These are phyloP conservation scores for Podila epigama DNA, from an alignment of 192 early-diverging fungal species.

Conservation along the genomic window DNA sequence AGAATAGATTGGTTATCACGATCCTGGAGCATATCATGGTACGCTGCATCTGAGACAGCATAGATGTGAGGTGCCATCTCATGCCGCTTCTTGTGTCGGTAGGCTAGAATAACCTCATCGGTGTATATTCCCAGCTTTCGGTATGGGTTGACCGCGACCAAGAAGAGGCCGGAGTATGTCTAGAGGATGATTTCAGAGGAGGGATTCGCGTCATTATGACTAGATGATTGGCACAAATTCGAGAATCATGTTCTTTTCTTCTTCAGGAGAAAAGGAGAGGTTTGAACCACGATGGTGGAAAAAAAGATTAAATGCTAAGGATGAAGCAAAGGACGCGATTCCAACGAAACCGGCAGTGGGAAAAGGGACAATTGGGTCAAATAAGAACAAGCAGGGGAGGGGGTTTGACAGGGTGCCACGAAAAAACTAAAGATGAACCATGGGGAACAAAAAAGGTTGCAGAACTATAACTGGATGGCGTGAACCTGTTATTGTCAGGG, in stretches of 20 bases:
- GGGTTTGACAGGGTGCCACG: too few relatives aligned
- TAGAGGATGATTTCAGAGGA: slow-evolving; percentile 31
- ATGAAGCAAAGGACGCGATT: too few relatives aligned
- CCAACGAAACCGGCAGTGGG: too few relatives aligned
- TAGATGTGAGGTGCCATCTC: slow-evolving; percentile 91
- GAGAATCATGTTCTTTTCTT: slow-evolving; percentile 10
- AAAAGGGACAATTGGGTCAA: neutral
- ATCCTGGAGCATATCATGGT: slow-evolving; percentile 93
- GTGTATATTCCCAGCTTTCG: slow-evolving; percentile 90
- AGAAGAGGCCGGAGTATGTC: slow-evolving; percentile 99
- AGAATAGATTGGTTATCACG: slow-evolving; percentile 97
- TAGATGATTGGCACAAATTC: too few relatives aligned
- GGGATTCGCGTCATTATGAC: neutral
- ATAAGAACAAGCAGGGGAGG: neutral
- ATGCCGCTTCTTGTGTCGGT: slow-evolving; percentile 73
- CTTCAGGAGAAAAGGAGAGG: neutral
- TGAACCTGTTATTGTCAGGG: too few relatives aligned
- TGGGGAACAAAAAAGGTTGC: neutral
- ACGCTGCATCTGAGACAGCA: slow-evolving; percentile 91
- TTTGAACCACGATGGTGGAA: neutral
- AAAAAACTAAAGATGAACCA: neutral
- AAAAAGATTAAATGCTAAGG: neutral
- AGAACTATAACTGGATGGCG: neutral
- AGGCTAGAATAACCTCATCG: slow-evolving; percentile 74
- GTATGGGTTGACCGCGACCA: slow-evolving; percentile 99